Evolutionary conservation across 257 asterid genomes (phyloP), one percentile per base, ranked within the genome.

Genomic region (Nicotiana obtusifolia): DNA sequence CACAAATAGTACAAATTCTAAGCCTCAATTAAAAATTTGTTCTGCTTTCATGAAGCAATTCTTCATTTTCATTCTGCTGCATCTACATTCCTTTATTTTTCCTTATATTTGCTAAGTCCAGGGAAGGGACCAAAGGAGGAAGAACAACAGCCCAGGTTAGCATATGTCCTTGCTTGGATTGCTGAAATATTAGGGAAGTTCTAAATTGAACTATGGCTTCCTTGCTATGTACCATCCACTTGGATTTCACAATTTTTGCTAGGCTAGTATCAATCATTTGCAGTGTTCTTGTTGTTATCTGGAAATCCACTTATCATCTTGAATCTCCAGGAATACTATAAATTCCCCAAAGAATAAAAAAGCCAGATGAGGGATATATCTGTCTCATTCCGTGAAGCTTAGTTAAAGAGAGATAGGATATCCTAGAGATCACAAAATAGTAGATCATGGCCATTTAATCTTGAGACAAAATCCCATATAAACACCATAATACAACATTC

Each of bases 101-200:
- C 79, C 44, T 61, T 54, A 31, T 61, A 62, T 73, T 67, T 73
- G 76, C 84, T 69, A 73, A 84, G 81, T 66, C 71, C 84, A 73
- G 81, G 86, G 81, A 71, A 71, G 86, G 86, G 78, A 54, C 49
- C 54, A 41, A 71, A 73, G 83, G 86, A 68, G 69, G 81, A 71
- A 62, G 86, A 84, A 80, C 84, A 62, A 80, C 78, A 7, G 49
- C 78, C 78, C 78, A 73, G 83, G 81, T 80, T 24, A 80, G 86
- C 22, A 68, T 84, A 57, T 60, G 17, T 80, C 84, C 76, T 53
- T 57, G 8, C 75, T 77, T 20, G 65, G 65, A 60, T 60, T 60
- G 15, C 15, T 13, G 15, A 60, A 60, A 60, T 60, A 60, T 20
- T 60, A 7, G 65, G 65, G 65, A n/a, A n/a, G 65, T 60, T n/a